A percentile compares a stretch with the other conserved stretches of the same genome.
phyloP scores from a whole-genome alignment of 345 rosid species.

The Aquilaria malaccensis region DNA sequence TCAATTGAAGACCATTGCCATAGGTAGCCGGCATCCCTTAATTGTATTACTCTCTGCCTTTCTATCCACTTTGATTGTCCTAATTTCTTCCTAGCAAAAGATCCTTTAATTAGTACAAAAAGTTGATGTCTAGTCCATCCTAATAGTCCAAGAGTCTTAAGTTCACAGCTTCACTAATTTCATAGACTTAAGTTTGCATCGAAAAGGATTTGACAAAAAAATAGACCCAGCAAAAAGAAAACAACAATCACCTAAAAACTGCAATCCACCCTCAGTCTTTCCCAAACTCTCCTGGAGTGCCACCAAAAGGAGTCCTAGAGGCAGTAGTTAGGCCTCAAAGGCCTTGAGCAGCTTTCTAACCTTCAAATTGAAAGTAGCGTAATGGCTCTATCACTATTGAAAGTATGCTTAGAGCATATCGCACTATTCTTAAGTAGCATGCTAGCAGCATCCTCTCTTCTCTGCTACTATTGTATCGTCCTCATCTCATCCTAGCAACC shows the following conservation, averaged over 20 bases:
- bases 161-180: too few species aligned
- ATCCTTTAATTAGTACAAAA: too few species aligned
- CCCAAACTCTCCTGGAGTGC: constrained; percentile 57
- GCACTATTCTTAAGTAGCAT: constrained; percentile 87
- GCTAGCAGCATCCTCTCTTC: constrained; percentile 50
- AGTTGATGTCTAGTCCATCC: too few species aligned
- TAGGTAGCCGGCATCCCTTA: too few species aligned
- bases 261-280: constrained; percentile 30
- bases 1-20: too few species aligned
- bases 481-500: too few species aligned
- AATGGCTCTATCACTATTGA: constrained; percentile 92
- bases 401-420: constrained; percentile 90
- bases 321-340: constrained; percentile 94
- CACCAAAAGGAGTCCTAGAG: constrained; percentile 64
- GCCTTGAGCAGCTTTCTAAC: constrained; percentile 90
- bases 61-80: too few species aligned
- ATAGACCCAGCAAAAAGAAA: neutral
- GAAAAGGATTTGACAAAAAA: neutral
- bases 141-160: too few species aligned
- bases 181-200: too few species aligned
- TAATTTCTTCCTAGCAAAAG: too few species aligned
- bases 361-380: constrained; percentile 79
- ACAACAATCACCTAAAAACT: constrained; percentile 9
- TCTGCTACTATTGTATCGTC: too few species aligned
- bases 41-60: too few species aligned